Evolutionary conservation across 768 basidiomycete genomes (phyloP).

Genomic region (Leccinum arenicola): DNA sequence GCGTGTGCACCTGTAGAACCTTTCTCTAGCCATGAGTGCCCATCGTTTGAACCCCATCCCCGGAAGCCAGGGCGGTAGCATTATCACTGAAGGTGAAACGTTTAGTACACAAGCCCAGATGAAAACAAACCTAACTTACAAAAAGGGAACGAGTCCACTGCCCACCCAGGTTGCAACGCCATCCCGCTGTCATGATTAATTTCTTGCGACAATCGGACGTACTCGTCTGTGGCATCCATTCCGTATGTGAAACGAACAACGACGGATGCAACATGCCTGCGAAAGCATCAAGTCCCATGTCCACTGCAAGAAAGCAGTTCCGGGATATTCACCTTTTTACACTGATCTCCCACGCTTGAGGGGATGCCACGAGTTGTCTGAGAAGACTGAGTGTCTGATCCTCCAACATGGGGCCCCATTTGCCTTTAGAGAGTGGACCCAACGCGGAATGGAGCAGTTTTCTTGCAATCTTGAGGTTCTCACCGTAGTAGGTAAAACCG

Average conservation of each 20-base stretch:
- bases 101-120: not conserved
- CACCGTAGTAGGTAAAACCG: conserved; percentile 29
- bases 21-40: conserved; percentile 10
- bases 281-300: not conserved
- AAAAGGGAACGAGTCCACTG: conserved; percentile 40
- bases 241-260: conserved; percentile 42
- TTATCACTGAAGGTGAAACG: not conserved
- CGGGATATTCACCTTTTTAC: not conserved
- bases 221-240: conserved; percentile 32
- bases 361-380: conserved; percentile 1
- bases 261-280: conserved; percentile 35
- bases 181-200: conserved; percentile 24
- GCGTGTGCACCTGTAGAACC: conserved; percentile 9
- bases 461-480: conserved; percentile 34
- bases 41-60: conserved; percentile 39
- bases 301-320: not conserved
- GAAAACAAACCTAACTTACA: conserved; percentile 24
- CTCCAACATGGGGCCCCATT: conserved; percentile 5
- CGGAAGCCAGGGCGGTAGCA: conserved; percentile 42
- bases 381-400: conserved; percentile 3
- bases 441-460: conserved; percentile 38
- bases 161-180: conserved; percentile 34
- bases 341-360: not conserved
- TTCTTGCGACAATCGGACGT: conserved; percentile 32
- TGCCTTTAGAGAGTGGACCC: conserved; percentile 12